phyloP scores from a whole-genome alignment of 805 yeast species.

The Metschnikowia vanudenii region DNA sequence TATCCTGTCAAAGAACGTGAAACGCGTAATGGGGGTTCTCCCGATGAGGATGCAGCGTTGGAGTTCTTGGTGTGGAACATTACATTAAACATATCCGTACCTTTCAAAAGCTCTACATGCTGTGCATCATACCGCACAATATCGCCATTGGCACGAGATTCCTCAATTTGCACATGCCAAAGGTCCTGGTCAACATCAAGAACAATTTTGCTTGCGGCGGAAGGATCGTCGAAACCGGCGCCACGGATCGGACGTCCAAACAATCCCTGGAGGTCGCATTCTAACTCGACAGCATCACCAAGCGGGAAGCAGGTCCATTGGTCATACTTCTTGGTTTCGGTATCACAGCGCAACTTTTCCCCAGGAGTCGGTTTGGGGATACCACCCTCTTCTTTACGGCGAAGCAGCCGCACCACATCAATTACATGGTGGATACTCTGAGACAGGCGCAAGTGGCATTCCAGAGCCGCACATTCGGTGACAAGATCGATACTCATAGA shows the following conservation, averaged over 20 bases:
- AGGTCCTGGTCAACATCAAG: constrained; percentile 40
- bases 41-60: constrained; percentile 27
- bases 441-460: constrained; percentile 53
- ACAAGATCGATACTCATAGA: constrained; percentile 82
- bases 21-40: constrained; percentile 62
- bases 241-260: constrained; percentile 72
- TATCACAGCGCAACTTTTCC: constrained; percentile 71
- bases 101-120: constrained; percentile 16
- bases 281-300: constrained; percentile 46
- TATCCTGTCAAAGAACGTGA: constrained; percentile 89
- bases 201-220: constrained; percentile 21
- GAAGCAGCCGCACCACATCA: constrained; percentile 65
- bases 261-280: constrained; percentile 58
- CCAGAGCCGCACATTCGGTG: constrained; percentile 47
- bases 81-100: constrained; percentile 33
- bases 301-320: constrained; percentile 78
- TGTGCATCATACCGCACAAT: constrained; percentile 5
- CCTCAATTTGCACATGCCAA: constrained; percentile 47
- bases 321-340: constrained; percentile 49
- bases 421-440: constrained; percentile 72
- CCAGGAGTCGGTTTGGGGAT: constrained; percentile 81
- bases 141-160: constrained; percentile 6
- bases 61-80: constrained; percentile 47
- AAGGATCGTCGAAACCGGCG: constrained; percentile 52
- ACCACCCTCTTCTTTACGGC: constrained; percentile 56